These are phyloP conservation scores for Plenodomus lindquistii DNA, from an alignment of 2,329 filamentous ascomycete species.

Conservation along the genomic window DNA sequence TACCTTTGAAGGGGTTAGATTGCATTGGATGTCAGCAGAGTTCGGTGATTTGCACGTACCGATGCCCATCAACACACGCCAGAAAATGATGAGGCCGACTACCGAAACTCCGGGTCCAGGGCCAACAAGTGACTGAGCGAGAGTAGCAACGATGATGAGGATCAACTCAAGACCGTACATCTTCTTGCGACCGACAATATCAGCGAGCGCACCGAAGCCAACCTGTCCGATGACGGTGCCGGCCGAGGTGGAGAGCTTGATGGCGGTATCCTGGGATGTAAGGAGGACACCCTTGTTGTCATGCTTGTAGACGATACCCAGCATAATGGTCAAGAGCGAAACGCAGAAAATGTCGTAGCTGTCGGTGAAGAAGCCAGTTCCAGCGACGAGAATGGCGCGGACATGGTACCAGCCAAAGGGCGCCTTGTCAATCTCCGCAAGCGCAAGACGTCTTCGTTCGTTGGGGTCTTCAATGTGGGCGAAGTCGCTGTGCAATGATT, in stretches of 20 bases:
- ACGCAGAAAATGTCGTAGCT: constrained; percentile 68
- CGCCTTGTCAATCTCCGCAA: constrained; percentile 80
- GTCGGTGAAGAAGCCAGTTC: constrained; percentile 86
- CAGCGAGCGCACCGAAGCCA: constrained; percentile 65
- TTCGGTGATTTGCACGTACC: constrained; percentile 18
- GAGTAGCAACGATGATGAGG: constrained; percentile 45
- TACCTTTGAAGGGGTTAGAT: constrained; percentile 29
- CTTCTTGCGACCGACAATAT: constrained; percentile 76
- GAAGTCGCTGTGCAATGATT: constrained; percentile 10
- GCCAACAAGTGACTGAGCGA: constrained; percentile 42
- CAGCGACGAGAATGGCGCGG: constrained; percentile 75
- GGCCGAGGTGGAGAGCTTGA: constrained; percentile 83
- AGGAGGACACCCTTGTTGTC: constrained; percentile 58
- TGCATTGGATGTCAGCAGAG: constrained; percentile 42
- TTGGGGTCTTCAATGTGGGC: constrained; percentile 69
- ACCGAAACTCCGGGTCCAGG: constrained; percentile 42
- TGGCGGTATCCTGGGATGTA: constrained; percentile 73
- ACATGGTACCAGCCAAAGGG: constrained; percentile 84
- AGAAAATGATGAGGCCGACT: constrained; percentile 46
- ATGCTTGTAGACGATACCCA: constrained; percentile 78
- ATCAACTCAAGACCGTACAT: constrained; percentile 70
- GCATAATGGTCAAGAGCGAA: constrained; percentile 58
- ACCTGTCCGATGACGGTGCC: constrained; percentile 85
- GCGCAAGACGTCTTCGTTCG: constrained; percentile 76
- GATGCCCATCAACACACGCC: constrained; percentile 48